These are phyloP conservation scores for Microcos paniculata DNA, from an alignment of 345 rosid genomes.

Conservation along the genomic window DNA sequence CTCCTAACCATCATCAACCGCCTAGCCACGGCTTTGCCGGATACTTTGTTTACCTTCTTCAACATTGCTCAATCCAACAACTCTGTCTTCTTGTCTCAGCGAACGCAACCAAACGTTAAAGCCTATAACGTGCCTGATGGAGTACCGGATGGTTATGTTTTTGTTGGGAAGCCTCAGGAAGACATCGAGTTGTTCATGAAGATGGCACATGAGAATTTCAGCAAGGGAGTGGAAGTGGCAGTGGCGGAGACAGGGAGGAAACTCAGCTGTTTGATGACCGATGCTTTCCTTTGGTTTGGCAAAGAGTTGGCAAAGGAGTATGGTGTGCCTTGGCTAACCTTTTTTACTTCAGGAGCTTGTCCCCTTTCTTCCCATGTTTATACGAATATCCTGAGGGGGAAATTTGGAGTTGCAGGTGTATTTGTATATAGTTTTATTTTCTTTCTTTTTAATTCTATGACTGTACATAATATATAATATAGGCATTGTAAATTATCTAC, in stretches of 20 bases:
- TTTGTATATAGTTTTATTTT: not conserved
- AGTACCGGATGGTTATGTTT: constrained; percentile 20
- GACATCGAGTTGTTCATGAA: constrained; percentile 44
- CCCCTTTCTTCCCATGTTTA: constrained; percentile 40
- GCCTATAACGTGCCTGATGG: constrained; percentile 39
- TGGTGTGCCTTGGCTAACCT: constrained; percentile 47
- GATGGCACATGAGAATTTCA: constrained; percentile 35
- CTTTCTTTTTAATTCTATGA: not conserved
- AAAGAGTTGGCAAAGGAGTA: constrained; percentile 38
- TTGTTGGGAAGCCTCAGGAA: constrained; percentile 36
- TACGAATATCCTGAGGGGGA: constrained; percentile 34
- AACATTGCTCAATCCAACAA: constrained; percentile 41
- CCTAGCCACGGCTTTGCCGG: constrained; percentile 44
- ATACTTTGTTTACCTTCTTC: constrained; percentile 51
- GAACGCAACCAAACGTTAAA: constrained; percentile 33
- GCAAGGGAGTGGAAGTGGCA: constrained; percentile 31
- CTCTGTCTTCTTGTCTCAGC: constrained; percentile 17
- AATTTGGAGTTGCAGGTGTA: constrained; percentile 19
- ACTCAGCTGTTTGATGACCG: constrained; percentile 49
- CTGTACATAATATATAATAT: too few relatives aligned
- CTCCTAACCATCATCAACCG: constrained; percentile 41
- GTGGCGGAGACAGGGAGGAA: constrained; percentile 35
- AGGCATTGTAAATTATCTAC: not conserved
- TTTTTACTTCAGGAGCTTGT: constrained; percentile 30
- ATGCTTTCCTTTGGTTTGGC: constrained; percentile 50